These are phyloP conservation scores for Tausonia pullulans DNA, from an alignment of 1,284 basidiomycete species.

Conservation along the genomic window DNA sequence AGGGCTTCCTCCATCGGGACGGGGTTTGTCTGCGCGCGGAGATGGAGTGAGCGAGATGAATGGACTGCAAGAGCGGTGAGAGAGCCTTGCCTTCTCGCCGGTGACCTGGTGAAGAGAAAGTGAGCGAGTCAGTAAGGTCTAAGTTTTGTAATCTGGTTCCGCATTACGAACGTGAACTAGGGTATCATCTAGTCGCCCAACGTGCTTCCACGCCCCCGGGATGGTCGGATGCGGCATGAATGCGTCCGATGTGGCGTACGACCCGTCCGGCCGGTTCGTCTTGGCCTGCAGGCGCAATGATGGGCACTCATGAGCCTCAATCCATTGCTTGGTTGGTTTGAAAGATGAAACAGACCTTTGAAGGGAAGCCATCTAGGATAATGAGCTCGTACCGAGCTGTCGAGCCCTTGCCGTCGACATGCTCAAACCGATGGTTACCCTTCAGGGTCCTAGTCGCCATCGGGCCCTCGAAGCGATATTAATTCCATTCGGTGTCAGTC, in stretches of 20 bases:
- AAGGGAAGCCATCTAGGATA: slow-evolving; percentile 40
- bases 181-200: slow-evolving; percentile 52
- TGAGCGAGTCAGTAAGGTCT: no score
- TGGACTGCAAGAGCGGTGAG: no score
- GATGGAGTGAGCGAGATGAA: no score
- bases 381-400: slow-evolving; percentile 43
- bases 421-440: slow-evolving; percentile 39
- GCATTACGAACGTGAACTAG: slow-evolving; percentile 34
- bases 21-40: slow-evolving; percentile 38
- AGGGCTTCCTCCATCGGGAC: slow-evolving; percentile 30
- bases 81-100: slow-evolving; percentile 39
- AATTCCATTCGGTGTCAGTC: slow-evolving; percentile 51
- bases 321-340: no score
- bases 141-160: no score
- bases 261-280: background rate
- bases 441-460: slow-evolving; percentile 23
- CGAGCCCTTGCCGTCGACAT: slow-evolving; percentile 21
- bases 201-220: slow-evolving; percentile 43
- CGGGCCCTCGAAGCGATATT: slow-evolving; percentile 38
- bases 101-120: background rate
- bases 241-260: background rate
- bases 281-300: background rate
- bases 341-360: no score
- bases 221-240: slow-evolving; percentile 32
- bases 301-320: no score